These are phyloP conservation scores for Mycena filopes DNA, from an alignment of 768 basidiomycete species.

Conservation along the genomic window DNA sequence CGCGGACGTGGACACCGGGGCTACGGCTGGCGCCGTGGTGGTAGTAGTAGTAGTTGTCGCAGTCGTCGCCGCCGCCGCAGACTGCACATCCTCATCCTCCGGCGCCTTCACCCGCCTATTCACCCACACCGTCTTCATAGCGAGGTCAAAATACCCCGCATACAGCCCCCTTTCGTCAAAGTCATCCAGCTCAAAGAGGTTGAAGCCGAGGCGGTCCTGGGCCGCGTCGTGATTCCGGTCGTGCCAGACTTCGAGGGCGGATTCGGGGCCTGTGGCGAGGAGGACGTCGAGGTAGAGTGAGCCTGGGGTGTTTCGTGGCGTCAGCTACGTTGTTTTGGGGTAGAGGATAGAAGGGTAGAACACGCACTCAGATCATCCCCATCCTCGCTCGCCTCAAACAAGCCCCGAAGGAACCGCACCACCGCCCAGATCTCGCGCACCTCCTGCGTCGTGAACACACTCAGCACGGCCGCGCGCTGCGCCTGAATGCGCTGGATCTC, in stretches of 20 bases:
- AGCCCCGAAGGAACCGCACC: constrained; percentile 5
- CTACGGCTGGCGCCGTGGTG: too few species aligned
- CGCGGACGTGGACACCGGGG: too few species aligned
- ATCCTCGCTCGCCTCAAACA: neutral
- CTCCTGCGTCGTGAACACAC: constrained; percentile 14
- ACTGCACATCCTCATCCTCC: too few species aligned
- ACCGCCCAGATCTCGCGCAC: constrained; percentile 5
- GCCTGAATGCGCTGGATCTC: neutral
- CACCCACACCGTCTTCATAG: too few species aligned
- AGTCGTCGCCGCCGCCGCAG: too few species aligned
- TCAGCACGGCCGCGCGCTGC: constrained; percentile 16
- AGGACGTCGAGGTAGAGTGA: constrained; percentile 7
- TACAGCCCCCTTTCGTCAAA: too few species aligned
- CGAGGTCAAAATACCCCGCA: too few species aligned
- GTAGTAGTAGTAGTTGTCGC: too few species aligned
- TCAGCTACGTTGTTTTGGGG: neutral
- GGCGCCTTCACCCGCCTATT: too few species aligned
- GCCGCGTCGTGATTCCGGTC: neutral
- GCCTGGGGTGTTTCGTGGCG: too few species aligned
- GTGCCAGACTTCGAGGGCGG: neutral
- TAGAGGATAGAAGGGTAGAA: neutral
- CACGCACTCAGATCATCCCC: neutral
- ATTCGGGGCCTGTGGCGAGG: neutral
- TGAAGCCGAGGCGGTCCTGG: neutral
- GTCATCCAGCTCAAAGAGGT: neutral